Evolutionary conservation across 768 basidiomycete species (phyloP), one percentile per base, ranked within the genome.

Genomic region (Lyophyllum atratum): DNA sequence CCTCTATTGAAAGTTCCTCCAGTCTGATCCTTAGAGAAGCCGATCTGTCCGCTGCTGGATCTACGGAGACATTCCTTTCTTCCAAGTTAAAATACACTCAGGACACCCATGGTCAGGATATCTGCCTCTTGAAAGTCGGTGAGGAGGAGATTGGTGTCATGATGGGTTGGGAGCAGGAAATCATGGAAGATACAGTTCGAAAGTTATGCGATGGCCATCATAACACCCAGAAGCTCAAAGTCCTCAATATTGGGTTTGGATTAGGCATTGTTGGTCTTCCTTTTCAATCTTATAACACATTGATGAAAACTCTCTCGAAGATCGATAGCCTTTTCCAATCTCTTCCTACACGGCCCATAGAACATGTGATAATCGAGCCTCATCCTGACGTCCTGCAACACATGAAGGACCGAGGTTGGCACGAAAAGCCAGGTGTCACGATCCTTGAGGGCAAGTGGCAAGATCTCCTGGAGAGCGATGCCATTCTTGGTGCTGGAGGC

Each of bases 151-250:
- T 95, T n/a, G 93, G 94, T 12, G 96, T 99, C 5, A 99, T 99
- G 97, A 99, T 99, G 97, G 93, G 95, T 1, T 99, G 97, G 97
- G 97, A 99, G 71, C 73, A 75, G 44, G 80, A 74, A 8, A 92
- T 98, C 65, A 98, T 98, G 97, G 70, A 77, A 56, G 80, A 85
- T 64, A 96, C 95, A 4, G 94, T 93, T 19, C 69, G 79, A 52
- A 71, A 74, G 51, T 76, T 98, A 60, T 87, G 85, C 59, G 65
- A 66, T 14, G 77, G 70, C 52, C 84, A 89, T 63, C 76, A 78
- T 34, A 78, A 79, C 44, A 67, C 71, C 0, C 62, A 71, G 26
- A 76, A 81, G 6, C 74, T 95, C 28, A 87, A 80, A 48, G 75
- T 98, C 1, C 73, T 98, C 53, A 98, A 98, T 65, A 76, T 98